Percentiles rank a stretch among this genome's conserved stretches.
Evolutionary conservation across 164 flowering plant species (phyloP).

Genomic region (Cinnamomum micranthum): DNA sequence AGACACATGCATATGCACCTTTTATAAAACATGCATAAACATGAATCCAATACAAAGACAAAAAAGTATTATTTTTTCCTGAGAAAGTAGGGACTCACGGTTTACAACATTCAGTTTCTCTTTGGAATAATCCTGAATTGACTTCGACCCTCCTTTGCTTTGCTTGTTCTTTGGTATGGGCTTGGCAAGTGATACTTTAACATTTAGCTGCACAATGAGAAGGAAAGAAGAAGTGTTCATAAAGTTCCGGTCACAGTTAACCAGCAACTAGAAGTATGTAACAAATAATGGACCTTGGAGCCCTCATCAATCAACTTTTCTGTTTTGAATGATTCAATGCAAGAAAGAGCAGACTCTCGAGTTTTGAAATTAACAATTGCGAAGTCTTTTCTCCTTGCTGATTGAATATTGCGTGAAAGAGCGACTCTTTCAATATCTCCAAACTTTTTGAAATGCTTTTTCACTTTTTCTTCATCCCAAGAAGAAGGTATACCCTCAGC

Average conservation of each 20-base stretch:
- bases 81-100: constrained; percentile 19
- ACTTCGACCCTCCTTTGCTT: constrained; percentile 15
- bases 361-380: constrained; percentile 33
- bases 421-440: constrained; percentile 35
- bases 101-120: constrained; percentile 19
- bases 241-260: neutral
- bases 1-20: too few species aligned
- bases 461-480: constrained; percentile 36
- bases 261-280: neutral
- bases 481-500: constrained; percentile 30
- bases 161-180: constrained; percentile 29
- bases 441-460: constrained; percentile 24
- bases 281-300: constrained; percentile 23
- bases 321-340: constrained; percentile 29
- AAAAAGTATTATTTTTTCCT: neutral
- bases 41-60: neutral
- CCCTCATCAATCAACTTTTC: constrained; percentile 22
- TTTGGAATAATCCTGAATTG: constrained; percentile 15
- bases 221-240: neutral
- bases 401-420: constrained; percentile 32
- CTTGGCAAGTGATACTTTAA: constrained; percentile 40
- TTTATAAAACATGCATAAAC: neutral
- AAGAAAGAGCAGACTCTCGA: constrained; percentile 38
- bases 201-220: constrained; percentile 24
- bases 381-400: constrained; percentile 36